Percentiles rank a stretch among this genome's conserved stretches.
Evolutionary conservation across 2,329 filamentous ascomycete species (phyloP).

Genomic region (Botryotinia narcissicola): DNA sequence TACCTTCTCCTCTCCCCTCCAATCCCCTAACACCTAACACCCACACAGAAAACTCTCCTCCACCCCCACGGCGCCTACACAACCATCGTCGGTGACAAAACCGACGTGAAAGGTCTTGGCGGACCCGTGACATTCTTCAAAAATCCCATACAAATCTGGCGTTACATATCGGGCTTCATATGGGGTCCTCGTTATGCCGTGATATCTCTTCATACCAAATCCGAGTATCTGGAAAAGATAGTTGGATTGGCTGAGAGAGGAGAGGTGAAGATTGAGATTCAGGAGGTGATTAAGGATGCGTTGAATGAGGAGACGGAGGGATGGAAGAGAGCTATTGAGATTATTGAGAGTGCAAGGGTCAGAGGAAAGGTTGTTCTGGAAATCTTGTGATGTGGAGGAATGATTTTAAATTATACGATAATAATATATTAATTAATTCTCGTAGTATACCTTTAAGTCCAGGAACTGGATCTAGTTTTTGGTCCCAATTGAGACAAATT

Average conservation of each 20-base stretch:
- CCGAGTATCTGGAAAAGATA: constrained; percentile 19
- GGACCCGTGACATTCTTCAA: constrained; percentile 36
- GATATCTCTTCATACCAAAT: constrained; percentile 22
- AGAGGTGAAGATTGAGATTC: constrained; percentile 21
- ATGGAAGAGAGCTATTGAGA: constrained; percentile 21
- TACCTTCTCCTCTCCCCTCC: not conserved
- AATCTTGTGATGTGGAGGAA: constrained; percentile 6
- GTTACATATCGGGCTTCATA: constrained; percentile 34
- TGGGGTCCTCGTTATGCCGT: constrained; percentile 36
- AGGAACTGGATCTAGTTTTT: not conserved
- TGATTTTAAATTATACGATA: not conserved
- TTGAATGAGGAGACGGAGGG: constrained; percentile 20
- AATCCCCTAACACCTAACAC: constrained; percentile 1
- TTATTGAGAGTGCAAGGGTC: constrained; percentile 21
- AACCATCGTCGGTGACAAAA: constrained; percentile 38
- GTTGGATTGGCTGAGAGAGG: constrained; percentile 22
- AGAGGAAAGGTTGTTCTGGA: constrained; percentile 25
- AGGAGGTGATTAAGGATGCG: constrained; percentile 22
- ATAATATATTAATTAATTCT: not conserved
- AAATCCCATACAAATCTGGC: constrained; percentile 29
- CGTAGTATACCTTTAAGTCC: not conserved
- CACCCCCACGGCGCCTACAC: constrained; percentile 33
- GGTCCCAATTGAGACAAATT: not conserved
- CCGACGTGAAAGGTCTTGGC: constrained; percentile 28
- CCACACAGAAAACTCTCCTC: constrained; percentile 29